Evolutionary conservation across 352 stramenopile species (phyloP).

Genomic region (Aphanomyces euteiches): DNA sequence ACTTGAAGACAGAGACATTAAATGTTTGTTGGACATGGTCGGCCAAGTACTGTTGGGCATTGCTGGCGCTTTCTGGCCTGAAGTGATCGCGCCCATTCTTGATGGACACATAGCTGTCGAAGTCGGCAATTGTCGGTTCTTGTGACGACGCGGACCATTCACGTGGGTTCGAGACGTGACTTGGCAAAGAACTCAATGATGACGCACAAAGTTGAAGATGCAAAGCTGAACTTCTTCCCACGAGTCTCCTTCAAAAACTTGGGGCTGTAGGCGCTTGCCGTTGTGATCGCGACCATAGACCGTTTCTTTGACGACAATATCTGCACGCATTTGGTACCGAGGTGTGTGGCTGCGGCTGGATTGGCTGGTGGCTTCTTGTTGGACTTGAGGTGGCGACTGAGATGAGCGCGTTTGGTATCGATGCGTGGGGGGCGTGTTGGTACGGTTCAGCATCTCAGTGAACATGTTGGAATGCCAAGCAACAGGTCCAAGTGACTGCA

Average conservation of each 20-base stretch:
- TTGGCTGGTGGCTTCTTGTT: neutral
- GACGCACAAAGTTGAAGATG: neutral
- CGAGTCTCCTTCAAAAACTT: slow-evolving; percentile 18
- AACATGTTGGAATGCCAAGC: neutral
- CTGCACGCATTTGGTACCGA: slow-evolving; percentile 4
- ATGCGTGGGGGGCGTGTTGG: neutral
- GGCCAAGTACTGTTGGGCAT: neutral
- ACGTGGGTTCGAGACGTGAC: neutral
- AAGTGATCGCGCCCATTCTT: neutral
- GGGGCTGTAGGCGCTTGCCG: slow-evolving; percentile 4
- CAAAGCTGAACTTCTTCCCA: neutral
- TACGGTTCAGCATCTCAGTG: too few species aligned
- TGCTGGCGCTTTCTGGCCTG: neutral
- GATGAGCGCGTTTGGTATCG: neutral
- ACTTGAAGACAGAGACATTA: neutral
- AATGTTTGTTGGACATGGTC: neutral
- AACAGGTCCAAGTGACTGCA: neutral
- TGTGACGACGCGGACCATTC: neutral
- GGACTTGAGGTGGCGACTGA: neutral
- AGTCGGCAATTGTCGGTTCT: neutral
- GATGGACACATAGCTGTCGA: neutral
- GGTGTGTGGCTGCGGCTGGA: neutral
- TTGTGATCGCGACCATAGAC: slow-evolving; percentile 16
- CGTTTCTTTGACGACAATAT: slow-evolving; percentile 20
- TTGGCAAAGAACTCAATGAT: neutral